Conservation (phyloP, 2,329 filamentous ascomycete species). For the Didymella glomerata region DNA sequence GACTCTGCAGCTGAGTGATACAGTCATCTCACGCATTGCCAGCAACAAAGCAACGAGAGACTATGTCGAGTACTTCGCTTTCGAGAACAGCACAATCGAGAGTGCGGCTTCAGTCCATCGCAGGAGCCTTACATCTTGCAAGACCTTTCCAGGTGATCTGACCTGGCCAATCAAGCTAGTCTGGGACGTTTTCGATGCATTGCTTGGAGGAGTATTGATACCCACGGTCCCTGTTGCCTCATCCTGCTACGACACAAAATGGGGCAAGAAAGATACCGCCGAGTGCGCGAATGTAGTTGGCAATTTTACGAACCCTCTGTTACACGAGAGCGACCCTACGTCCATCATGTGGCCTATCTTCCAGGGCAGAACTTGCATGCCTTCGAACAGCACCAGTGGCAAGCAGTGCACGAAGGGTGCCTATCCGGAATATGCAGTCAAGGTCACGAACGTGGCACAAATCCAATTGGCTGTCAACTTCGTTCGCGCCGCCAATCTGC, state of each 20-base stretch:
- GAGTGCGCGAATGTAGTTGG: slow-evolving; percentile 8
- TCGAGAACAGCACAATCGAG: no score
- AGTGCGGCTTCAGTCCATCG: no score
- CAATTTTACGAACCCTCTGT: slow-evolving; percentile 22
- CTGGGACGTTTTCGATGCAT: background rate
- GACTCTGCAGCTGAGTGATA: background rate
- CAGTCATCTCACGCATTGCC: background rate
- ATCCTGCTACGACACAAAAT: background rate
- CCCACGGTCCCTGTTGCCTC: background rate
- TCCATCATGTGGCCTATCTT: slow-evolving; percentile 31
- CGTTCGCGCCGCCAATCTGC: slow-evolving; percentile 20
- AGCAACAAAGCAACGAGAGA: background rate
- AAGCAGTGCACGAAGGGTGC: slow-evolving; percentile 14
- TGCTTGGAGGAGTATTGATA: background rate
- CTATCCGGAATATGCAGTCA: slow-evolving; percentile 22
- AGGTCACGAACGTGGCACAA: slow-evolving; percentile 21
- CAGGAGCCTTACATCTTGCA: no score
- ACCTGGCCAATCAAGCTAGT: background rate
- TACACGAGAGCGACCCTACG: slow-evolving; percentile 24
- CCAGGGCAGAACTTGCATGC: slow-evolving; percentile 30
- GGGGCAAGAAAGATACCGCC: background rate
- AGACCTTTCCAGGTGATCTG: background rate
- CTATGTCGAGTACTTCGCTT: background rate
- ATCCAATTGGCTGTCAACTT: slow-evolving; percentile 24
- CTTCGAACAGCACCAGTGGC: slow-evolving; percentile 8